These are phyloP conservation scores for Xylaria intraflava DNA, from an alignment of 495 filamentous ascomycete genomes.

Conservation along the genomic window DNA sequence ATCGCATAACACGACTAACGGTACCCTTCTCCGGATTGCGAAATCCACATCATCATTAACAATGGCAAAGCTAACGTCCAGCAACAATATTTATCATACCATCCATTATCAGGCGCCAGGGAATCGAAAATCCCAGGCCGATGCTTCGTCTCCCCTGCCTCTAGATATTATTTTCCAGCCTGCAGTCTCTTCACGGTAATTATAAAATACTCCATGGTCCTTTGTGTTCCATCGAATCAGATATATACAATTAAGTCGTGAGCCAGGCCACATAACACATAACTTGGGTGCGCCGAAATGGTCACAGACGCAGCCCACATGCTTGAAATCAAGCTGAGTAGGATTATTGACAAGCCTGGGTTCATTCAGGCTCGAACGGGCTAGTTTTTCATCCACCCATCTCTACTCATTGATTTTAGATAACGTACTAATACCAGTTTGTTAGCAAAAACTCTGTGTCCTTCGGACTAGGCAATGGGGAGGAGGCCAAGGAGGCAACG, in stretches of 20 bases:
- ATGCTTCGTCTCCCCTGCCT: background rate
- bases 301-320: background rate
- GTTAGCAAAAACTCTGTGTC: background rate
- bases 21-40: no score
- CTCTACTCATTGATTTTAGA: constrained; percentile 8
- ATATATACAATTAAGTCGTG: constrained; percentile 5
- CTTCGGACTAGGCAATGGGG: background rate
- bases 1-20: no score
- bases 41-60: no score
- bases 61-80: no score
- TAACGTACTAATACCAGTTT: constrained; percentile 14
- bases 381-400: background rate
- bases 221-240: background rate
- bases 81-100: no score
- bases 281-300: background rate
- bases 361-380: background rate
- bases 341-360: background rate
- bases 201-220: background rate
- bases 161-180: background rate
- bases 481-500: constrained; percentile 41
- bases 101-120: no score
- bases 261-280: background rate
- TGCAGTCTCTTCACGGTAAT: background rate
- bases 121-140: constrained; percentile 10
- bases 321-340: background rate